Evolutionary conservation across 805 yeast species (phyloP), one percentile per base, ranked within the genome.

Genomic region (Ogataea sp.): DNA sequence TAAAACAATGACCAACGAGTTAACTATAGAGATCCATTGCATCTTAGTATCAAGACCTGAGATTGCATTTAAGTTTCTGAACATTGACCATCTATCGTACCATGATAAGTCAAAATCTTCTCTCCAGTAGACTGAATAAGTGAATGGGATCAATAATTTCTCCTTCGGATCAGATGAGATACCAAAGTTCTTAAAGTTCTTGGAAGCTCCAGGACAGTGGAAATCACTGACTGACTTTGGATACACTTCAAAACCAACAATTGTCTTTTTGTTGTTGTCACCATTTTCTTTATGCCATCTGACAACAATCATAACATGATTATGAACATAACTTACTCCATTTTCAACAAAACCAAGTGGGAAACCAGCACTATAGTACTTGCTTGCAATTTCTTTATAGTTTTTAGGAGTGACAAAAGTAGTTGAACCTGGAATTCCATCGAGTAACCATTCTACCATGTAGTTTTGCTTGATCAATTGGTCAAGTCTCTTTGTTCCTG

Each of bases 241-340:
- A 54, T 87, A 87, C 13, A 86, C 84, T 61, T 87, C 96, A 49
- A 88, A 83, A 0, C 95, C 96, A 16, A 87, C 95, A 49, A 87
- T 84, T 3, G 84, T 68, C 46, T 70, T 66, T 37, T 62, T 58
- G 15, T 45, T 44, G 8, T 56, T 52, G 37, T 55, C 58, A 25
- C 66, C 61, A 53, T 65, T 58, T 43, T 71, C 65, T 37, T 64
- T 62, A 48, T 85, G 82, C 61, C 77, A 83, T 51, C 95, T 70
- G 32, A 87, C 69, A 13, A 88, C 90, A 39, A 87, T 51, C 81
- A 82, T 82, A 9, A 83, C 78, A 56, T 88, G 96, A 55, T 85
- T 87, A 58, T 88, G 76, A 24, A 87, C 45, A 53, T 75, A 83
- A 4, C 79, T 65, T 36, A 71, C 71, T n/a, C 68, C 80, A 43